Evolutionary conservation across 1,284 basidiomycete genomes (phyloP).

Genomic region (Sanguinoderma infundibulare): DNA sequence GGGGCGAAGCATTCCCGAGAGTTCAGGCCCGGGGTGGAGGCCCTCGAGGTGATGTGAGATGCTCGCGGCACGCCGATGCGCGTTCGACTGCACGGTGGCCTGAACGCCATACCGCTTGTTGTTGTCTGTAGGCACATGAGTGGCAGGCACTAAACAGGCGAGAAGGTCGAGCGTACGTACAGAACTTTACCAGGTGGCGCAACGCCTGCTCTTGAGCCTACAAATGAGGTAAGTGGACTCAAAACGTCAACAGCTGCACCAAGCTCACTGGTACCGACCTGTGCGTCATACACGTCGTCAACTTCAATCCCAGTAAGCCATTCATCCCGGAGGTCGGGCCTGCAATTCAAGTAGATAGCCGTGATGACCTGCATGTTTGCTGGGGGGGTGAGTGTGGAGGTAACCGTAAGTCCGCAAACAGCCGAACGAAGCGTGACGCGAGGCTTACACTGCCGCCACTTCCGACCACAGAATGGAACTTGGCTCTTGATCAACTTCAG

Average conservation of each 20-base stretch:
- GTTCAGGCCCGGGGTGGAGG: conserved; percentile 73
- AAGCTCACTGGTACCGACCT: conserved; percentile 48
- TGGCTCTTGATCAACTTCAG: conserved; percentile 99
- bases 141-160: not conserved
- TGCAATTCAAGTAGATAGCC: conserved; percentile 95
- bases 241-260: not conserved
- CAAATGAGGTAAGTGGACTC: conserved; percentile 1
- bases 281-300: conserved; percentile 87
- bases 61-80: conserved; percentile 78
- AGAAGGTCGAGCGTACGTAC: conserved; percentile 47
- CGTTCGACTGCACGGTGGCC: conserved; percentile 56
- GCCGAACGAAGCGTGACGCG: conserved; percentile 1
- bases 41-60: conserved; percentile 81
- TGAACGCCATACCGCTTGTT: conserved; percentile 79
- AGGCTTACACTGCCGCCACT: conserved; percentile 92
- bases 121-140: conserved; percentile 59
- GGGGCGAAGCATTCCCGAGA: conserved; percentile 74
- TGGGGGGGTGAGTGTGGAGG: conserved; percentile 37
- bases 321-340: conserved; percentile 96
- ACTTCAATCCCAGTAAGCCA: conserved; percentile 96
- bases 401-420: not conserved
- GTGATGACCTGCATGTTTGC: conserved; percentile 99
- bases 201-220: conserved; percentile 97
- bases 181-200: conserved; percentile 93
- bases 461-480: conserved; percentile 97